A percentile compares a stretch with the other conserved stretches of the same genome.
Conservation (phyloP, 2,329 filamentous ascomycete genomes). For the Epicoccum nigrum region DNA sequence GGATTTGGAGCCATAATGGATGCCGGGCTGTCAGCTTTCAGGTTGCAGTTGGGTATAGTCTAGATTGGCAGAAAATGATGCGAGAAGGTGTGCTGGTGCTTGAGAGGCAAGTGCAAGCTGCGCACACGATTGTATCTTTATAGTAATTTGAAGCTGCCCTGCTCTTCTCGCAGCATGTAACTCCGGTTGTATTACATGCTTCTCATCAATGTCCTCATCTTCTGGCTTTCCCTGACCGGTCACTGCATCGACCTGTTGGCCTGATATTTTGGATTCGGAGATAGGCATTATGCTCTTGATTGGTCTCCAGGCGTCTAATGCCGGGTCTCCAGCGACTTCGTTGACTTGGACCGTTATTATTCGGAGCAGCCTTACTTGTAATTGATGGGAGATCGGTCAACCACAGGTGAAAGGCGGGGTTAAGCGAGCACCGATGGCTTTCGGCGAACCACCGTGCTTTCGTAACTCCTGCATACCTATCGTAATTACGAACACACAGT, state of each 20-base stretch:
- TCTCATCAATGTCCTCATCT: neutral
- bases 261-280: neutral
- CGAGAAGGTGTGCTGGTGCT: too few species aligned
- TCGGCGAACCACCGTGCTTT: neutral
- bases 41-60: too few species aligned
- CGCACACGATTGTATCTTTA: neutral
- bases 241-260: neutral
- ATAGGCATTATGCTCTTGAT: neutral
- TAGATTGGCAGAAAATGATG: too few species aligned
- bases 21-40: too few species aligned
- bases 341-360: conserved; percentile 1
- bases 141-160: neutral
- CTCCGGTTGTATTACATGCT: neutral
- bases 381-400: neutral
- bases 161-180: neutral
- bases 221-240: neutral
- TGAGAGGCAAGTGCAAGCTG: neutral
- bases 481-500: neutral
- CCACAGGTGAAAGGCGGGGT: neutral
- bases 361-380: neutral
- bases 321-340: neutral
- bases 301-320: neutral
- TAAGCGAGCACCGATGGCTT: conserved; percentile 1
- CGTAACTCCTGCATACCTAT: neutral
- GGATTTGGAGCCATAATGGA: conserved; percentile 19